Base-by-base conservation (phyloP, 345 rosid species). In the Acer negundo region DNA sequence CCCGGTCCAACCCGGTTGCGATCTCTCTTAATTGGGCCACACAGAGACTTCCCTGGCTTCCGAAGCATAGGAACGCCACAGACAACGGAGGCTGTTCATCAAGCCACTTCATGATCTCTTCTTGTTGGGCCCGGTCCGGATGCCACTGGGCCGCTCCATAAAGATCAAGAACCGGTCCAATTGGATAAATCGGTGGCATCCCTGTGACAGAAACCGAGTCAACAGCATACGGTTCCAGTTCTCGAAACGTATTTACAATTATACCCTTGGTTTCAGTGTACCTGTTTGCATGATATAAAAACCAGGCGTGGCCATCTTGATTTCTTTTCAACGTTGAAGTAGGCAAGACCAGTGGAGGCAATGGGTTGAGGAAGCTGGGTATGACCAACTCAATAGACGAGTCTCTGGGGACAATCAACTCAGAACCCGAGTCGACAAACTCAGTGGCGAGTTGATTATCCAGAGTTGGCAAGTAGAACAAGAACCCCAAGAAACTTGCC, bases 401-500 rank as follows among this genome's bases (percentile, higher is more conserved):
- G 46, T 75, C 62, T 40, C 46, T 82, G 3, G 77, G 77, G 0
- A 65, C 72, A 17, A 69, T 72, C 40, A 78, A 56, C 22, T 53
- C 81, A 10, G 74, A 47, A 12, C 49, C 80, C 26, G 81, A 70
- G 70, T 66, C 70, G 22, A 56, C 76, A 11, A 80, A 80, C 69
- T 79, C 86, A 26, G 77, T 15, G 1, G 73, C 75, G 31, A 78
- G 75, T 44, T 80, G 75, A 49, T 38, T 16, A 24, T 82, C 79
- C 9, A 67, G 46, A 7, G 40, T 74, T 7, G 79, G 74, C 56
- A 86, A 69, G 35, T 84, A 81, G n/a, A 76, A 42, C 79, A 73
- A 53, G 47, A 82, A 74, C 74, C 84, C 87, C 28, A 84, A 74
- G 64, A 79, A 86, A 62, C 78, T 81, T 10, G 85, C 84, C 0